These are phyloP conservation scores for Gigaspora rosea DNA, from an alignment of 192 early-diverging fungal genomes.

Conservation along the genomic window DNA sequence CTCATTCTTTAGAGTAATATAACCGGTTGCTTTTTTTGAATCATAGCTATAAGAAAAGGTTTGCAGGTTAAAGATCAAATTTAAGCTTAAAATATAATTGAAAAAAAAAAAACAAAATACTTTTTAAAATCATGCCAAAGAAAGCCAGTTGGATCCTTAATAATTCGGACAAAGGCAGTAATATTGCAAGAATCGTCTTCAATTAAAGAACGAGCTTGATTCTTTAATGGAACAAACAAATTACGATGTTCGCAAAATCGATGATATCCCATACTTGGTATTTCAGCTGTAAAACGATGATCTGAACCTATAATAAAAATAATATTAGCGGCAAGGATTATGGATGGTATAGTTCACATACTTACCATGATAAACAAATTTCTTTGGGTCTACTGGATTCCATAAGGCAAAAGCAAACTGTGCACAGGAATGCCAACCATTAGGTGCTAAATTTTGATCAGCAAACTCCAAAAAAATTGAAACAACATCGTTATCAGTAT, in stretches of 20 bases:
- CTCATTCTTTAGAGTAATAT: conserved; percentile 93
- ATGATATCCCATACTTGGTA: conserved; percentile 95
- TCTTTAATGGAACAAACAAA: conserved; percentile 43
- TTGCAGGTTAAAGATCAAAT: conserved; percentile 14
- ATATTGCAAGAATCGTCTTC: conserved; percentile 69
- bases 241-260: conserved; percentile 62
- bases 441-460: conserved; percentile 63
- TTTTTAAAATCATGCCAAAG: conserved; percentile 94
- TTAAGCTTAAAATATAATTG: neutral
- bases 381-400: conserved; percentile 67
- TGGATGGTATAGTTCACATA: neutral
- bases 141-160: conserved; percentile 89
- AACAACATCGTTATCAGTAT: conserved; percentile 64
- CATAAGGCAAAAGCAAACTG: conserved; percentile 78
- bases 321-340: neutral
- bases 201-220: conserved; percentile 56
- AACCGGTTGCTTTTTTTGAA: conserved; percentile 88
- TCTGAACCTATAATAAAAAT: conserved; percentile 46
- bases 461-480: conserved; percentile 75
- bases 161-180: conserved; percentile 70
- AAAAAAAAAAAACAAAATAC: conserved; percentile 48
- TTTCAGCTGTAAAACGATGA: conserved; percentile 81
- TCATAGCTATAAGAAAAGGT: conserved; percentile 63
- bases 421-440: conserved; percentile 84
- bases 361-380: conserved; percentile 54